Evolutionary conservation across 768 basidiomycete genomes (phyloP), one percentile per base, ranked within the genome.

Genomic region (Cyclocybe cylindracea): DNA sequence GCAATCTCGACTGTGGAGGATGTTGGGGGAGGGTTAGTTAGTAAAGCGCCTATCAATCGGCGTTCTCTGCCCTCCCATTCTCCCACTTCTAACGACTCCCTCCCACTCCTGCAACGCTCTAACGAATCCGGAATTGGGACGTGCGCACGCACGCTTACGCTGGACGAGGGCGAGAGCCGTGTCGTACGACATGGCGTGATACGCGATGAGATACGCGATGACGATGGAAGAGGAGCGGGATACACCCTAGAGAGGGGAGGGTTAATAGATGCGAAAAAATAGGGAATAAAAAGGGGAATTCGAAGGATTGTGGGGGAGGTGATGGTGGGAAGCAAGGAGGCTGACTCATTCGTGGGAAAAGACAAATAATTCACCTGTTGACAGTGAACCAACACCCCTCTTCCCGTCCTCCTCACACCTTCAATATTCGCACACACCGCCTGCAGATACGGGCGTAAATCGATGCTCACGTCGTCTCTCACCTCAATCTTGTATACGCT

Each of bases 101-200:
- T 86, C 85, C 84, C 84, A 87, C 24, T 83, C 80, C 16, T 77
- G 73, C 10, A 87, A 67, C 0, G 80, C 78, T 0, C 71, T 65
- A 14, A 89, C 80, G 60, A 91, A 91, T 4, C 86, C 88, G n/a
- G 85, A 70, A 60, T 91, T 91, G 11, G 89, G 89, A 62, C 89
- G 87, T 54, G 85, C 73, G 61, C 89, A 91, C 4, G 87, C 81
- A 14, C 89, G 80, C 57, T 83, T 82, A 48, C 78, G 78, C 57
- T 80, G 80, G 55, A 88, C 75, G 55, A 84, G 77, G 0, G 81
- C 72, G 49, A 76, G 68, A 1, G 89, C 88, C 40, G 75, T 71
- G 54, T 89, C 85, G 65, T 83, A 90, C 7, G 85, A 74, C 86
- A 90, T 87, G 38, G 80, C 83, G 51, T 82, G 80, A 55, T 83